Conservation (phyloP, 331 rosid genomes). For the Rhamnella rubrinervis region DNA sequence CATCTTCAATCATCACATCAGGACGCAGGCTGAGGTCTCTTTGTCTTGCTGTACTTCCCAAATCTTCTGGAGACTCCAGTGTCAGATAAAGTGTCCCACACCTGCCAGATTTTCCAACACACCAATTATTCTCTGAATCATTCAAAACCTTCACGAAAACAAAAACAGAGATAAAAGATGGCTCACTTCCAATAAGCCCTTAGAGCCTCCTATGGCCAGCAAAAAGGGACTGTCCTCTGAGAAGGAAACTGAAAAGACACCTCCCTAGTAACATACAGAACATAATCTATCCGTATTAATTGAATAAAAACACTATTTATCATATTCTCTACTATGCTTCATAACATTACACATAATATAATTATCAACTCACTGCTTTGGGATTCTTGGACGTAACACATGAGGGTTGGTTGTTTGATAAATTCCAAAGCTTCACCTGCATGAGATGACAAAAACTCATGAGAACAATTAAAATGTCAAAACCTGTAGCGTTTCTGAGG, state of each 20-base stretch:
- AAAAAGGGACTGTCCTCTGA: slow-evolving; percentile 77
- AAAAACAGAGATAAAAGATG: slow-evolving; percentile 3
- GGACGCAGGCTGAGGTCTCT: slow-evolving; percentile 22
- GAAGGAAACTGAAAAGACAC: slow-evolving; percentile 71
- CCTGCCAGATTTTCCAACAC: slow-evolving; percentile 35
- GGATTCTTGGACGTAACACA: slow-evolving; percentile 61
- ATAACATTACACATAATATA: background rate
- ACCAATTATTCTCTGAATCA: slow-evolving; percentile 11
- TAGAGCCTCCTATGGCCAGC: slow-evolving; percentile 86
- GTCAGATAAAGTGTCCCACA: slow-evolving; percentile 57
- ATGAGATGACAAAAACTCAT: slow-evolving; percentile 9
- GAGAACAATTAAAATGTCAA: slow-evolving; percentile 2
- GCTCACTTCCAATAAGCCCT: slow-evolving; percentile 70
- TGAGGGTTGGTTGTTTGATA: slow-evolving; percentile 81
- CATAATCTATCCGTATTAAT: slow-evolving; percentile 14
- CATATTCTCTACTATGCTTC: slow-evolving; percentile 8
- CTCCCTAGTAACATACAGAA: slow-evolving; percentile 60
- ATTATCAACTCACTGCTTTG: slow-evolving; percentile 48
- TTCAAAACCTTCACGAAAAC: slow-evolving; percentile 13
- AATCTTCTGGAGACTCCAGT: slow-evolving; percentile 45
- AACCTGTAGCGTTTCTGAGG: slow-evolving; percentile 4
- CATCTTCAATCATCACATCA: slow-evolving; percentile 18
- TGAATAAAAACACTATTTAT: slow-evolving; percentile 3
- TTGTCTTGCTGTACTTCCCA: slow-evolving; percentile 32
- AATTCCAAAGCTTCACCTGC: slow-evolving; percentile 94